Conservation (phyloP, 345 rosid species). For the Heritiera fomes region DNA sequence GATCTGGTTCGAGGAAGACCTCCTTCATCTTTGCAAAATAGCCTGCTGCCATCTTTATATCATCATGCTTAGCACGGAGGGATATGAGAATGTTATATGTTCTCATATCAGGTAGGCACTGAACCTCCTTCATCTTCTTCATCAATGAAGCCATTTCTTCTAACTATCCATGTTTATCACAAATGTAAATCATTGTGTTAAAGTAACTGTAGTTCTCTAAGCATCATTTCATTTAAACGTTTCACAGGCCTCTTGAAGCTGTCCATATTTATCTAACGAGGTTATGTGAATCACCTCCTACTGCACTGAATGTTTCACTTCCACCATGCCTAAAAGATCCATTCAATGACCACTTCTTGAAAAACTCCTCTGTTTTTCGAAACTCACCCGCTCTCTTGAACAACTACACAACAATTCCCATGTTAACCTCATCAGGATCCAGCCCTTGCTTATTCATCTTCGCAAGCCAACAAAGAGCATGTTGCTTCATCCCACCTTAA, state of each 20-base stretch:
- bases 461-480: no score
- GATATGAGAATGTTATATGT: constrained; percentile 87
- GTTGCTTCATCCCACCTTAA: no score
- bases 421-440: no score
- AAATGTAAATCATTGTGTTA: constrained; percentile 82
- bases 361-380: constrained; percentile 30
- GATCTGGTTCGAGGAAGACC: constrained; percentile 63
- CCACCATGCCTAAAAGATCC: constrained; percentile 30
- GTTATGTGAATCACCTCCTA: constrained; percentile 35
- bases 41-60: constrained; percentile 50
- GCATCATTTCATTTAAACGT: constrained; percentile 40
- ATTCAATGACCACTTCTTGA: constrained; percentile 54
- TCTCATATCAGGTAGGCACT: constrained; percentile 66
- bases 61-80: constrained; percentile 60
- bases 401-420: no score
- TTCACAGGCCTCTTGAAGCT: no score
- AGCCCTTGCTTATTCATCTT: no score
- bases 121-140: constrained; percentile 70
- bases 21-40: constrained; percentile 70
- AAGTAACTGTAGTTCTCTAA: constrained; percentile 76
- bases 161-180: constrained; percentile 64
- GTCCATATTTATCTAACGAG: constrained; percentile 22
- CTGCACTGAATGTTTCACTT: constrained; percentile 15
- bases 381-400: no score
- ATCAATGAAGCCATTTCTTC: constrained; percentile 65